Evolutionary conservation across 192 early-diverging fungal species (phyloP), one percentile per base, ranked within the genome.

Genomic region (Spizellomyces punctatus): DNA sequence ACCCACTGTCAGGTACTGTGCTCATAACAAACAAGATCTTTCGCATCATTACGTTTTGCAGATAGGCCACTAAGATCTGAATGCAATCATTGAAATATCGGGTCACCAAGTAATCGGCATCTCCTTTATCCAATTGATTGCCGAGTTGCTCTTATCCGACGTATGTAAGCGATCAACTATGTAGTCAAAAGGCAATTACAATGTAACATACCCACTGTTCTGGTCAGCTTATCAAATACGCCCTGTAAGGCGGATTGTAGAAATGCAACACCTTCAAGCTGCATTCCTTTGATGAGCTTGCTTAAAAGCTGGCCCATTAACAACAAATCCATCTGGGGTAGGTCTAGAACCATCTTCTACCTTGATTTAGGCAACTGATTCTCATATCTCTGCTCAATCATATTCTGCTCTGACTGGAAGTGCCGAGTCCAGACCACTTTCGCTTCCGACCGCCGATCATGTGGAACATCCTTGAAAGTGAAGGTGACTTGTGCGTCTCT

Each of bases 41-140:
- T 36, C 3, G 27, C 27, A 36, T 36, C 27, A 42, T 21, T 73
- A 66, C 63, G 45, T 64, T 47, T 17, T 65, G 44, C 19, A 73
- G 52, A 66, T 54, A 73, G 8, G 50, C 22, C 12, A 42, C 63
- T n/a, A 73, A 10, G 9, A 52, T 22, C 21, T 64, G 36, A 10
- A 14, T 12, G 46, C 44, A 67, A 58, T 74, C 72, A 36, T 54
- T 14, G 55, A 74, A 74, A 59, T 67, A 74, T 9, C 66, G 64
- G 6, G 21, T 22, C 17, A 74, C 46, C 12, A 74, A 45, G 19
- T 42, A 27, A 8, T 50, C 65, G 44, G 59, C 64, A 19, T 58
- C 59, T 12, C 56, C 17, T 36, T 36, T 12, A 46, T 47, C 45
- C 36, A 58, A 46, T 7, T 70, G 68, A 10, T 7, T 7, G 9